phyloP scores from a whole-genome alignment of 2,329 filamentous ascomycete species.

The Microsporum audouinii region DNA sequence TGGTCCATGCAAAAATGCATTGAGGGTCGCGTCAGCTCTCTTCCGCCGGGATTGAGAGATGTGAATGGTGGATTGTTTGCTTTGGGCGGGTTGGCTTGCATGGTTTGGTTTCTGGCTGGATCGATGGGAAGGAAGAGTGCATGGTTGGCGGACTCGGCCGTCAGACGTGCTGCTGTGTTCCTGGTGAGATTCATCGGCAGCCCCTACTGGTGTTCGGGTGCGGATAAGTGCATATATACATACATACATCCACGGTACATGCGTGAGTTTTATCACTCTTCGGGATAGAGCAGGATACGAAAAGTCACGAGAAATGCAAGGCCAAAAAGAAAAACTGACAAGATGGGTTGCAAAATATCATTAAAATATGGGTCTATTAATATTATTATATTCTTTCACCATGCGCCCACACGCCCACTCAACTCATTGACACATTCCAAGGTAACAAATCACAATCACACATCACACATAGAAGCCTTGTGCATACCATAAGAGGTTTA shows the following conservation, averaged over 20 bases:
- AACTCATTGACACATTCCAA: slow-evolving; percentile 2
- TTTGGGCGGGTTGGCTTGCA: background rate
- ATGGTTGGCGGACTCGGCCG: background rate
- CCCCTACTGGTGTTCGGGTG: background rate
- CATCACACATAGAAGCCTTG: background rate
- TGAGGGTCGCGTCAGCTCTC: background rate
- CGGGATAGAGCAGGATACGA: background rate
- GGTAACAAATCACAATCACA: background rate
- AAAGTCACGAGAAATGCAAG: too few relatives aligned
- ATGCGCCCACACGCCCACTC: slow-evolving; percentile 3
- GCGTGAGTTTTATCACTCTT: background rate
- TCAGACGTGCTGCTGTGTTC: background rate
- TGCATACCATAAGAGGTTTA: background rate
- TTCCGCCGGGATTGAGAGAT: background rate
- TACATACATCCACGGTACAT: background rate
- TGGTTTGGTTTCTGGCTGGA: background rate
- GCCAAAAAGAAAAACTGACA: background rate
- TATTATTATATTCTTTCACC: background rate
- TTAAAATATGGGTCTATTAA: slow-evolving; percentile 3
- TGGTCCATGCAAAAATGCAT: background rate
- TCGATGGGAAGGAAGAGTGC: background rate
- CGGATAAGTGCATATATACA: background rate
- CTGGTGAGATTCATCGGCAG: background rate
- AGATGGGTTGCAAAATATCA: background rate
- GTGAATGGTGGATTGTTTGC: background rate